Evolutionary conservation across 2,329 filamentous ascomycete species (phyloP).

Genomic region (Exserohilum turcica): DNA sequence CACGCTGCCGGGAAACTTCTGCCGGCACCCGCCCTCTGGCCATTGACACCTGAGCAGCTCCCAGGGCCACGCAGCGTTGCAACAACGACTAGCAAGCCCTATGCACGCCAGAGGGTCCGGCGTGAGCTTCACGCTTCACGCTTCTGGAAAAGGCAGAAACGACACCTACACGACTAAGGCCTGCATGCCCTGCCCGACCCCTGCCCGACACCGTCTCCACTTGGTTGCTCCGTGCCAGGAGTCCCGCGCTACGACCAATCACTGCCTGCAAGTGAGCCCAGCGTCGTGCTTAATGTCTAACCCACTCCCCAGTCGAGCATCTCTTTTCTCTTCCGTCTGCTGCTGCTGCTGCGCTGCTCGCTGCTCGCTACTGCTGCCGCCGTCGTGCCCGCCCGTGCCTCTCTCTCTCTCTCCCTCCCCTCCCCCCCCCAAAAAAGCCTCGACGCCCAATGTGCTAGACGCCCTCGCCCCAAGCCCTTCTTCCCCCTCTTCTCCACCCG

Average conservation of each 20-base stretch:
- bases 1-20: constrained; percentile 25
- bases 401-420: too few species aligned
- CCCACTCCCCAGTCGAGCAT: constrained; percentile 31
- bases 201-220: constrained; percentile 26
- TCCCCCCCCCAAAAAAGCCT: constrained; percentile 6
- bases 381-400: constrained; percentile 14
- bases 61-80: constrained; percentile 3
- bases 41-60: background rate
- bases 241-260: constrained; percentile 30
- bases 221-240: constrained; percentile 28
- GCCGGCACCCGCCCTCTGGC: constrained; percentile 2
- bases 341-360: constrained; percentile 13
- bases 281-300: constrained; percentile 39
- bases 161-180: constrained; percentile 29
- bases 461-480: background rate
- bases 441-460: background rate
- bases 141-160: constrained; percentile 11
- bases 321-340: constrained; percentile 26
- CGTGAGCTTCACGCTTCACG: constrained; percentile 11
- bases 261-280: constrained; percentile 24
- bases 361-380: constrained; percentile 10
- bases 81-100: constrained; percentile 9
- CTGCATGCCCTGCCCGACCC: constrained; percentile 31
- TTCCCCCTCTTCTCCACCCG: constrained; percentile 15
- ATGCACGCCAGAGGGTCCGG: constrained; percentile 11